Evolutionary conservation across 179 eudicot species (phyloP).

Genomic region (Spergularia azorica): DNA sequence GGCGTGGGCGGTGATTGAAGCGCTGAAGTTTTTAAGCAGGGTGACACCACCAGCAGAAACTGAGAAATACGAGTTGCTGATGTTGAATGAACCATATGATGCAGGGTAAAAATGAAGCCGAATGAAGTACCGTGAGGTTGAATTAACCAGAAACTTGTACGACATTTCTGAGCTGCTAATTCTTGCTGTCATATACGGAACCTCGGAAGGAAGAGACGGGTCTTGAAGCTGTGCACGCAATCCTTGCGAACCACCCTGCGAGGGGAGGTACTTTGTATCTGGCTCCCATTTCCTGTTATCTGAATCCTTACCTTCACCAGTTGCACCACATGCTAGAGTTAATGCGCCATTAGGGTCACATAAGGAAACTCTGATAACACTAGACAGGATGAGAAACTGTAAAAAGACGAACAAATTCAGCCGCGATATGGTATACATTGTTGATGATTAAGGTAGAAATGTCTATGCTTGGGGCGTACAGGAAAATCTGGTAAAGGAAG

Average conservation of each 20-base stretch:
- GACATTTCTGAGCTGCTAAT: conserved; percentile 56
- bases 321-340: conserved; percentile 55
- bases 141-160: conserved; percentile 53
- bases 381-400: neutral
- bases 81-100: conserved; percentile 48
- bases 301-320: conserved; percentile 47
- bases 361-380: neutral
- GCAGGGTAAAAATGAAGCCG: conserved; percentile 87
- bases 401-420: neutral
- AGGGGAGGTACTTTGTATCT: conserved; percentile 43
- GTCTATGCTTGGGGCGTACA: conserved; percentile 20
- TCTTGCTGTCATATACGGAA: conserved; percentile 80
- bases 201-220: conserved; percentile 67
- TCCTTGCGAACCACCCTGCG: conserved; percentile 28
- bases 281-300: conserved; percentile 69
- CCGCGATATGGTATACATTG: conserved; percentile 17
- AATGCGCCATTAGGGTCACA: conserved; percentile 17
- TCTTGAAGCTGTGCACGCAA: conserved; percentile 61
- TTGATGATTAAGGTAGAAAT: neutral
- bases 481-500: conserved; percentile 14
- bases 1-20: conserved; percentile 62
- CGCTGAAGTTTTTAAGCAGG: conserved; percentile 73
- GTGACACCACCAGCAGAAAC: conserved; percentile 57
- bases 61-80: conserved; percentile 61
- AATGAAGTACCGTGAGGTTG: conserved; percentile 42